Conservation (phyloP, 2,329 filamentous ascomycete genomes). For the Calonectria honghensis region DNA sequence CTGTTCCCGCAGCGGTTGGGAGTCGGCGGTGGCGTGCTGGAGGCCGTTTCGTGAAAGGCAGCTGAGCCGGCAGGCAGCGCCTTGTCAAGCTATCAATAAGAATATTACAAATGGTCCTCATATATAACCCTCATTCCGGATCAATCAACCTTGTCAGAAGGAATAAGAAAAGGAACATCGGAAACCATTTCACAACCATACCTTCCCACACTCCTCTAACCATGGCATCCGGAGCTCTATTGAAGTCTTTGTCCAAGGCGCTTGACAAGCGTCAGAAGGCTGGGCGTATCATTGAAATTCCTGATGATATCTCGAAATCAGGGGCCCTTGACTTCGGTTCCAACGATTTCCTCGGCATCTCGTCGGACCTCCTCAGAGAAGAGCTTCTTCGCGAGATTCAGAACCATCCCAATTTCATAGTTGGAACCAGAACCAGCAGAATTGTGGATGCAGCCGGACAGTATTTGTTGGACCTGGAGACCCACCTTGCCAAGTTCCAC, state of each 20-base stretch:
- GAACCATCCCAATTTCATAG: background rate
- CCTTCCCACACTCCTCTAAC: background rate
- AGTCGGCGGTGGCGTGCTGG: background rate
- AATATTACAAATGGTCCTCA: background rate
- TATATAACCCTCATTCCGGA: background rate
- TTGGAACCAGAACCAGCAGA: conserved; percentile 12
- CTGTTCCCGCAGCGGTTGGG: background rate
- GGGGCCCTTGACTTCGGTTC: conserved; percentile 10
- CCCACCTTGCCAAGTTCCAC: conserved; percentile 71
- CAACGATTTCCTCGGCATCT: conserved; percentile 6
- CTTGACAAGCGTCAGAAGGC: background rate
- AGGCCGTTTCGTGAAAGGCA: background rate
- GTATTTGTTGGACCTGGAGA: background rate
- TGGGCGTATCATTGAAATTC: background rate
- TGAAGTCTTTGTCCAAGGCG: background rate
- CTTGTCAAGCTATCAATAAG: too few species aligned
- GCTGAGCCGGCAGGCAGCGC: background rate
- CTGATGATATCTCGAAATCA: background rate
- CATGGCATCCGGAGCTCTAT: conserved; percentile 12
- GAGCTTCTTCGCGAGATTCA: background rate
- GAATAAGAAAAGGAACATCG: too few species aligned
- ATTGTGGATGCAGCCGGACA: conserved; percentile 16
- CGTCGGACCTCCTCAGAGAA: background rate
- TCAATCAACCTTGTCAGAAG: too few species aligned
- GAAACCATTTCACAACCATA: background rate